Base-by-base conservation (phyloP, 2,329 filamentous ascomycete species). In the Colletotrichum endophyticum region DNA sequence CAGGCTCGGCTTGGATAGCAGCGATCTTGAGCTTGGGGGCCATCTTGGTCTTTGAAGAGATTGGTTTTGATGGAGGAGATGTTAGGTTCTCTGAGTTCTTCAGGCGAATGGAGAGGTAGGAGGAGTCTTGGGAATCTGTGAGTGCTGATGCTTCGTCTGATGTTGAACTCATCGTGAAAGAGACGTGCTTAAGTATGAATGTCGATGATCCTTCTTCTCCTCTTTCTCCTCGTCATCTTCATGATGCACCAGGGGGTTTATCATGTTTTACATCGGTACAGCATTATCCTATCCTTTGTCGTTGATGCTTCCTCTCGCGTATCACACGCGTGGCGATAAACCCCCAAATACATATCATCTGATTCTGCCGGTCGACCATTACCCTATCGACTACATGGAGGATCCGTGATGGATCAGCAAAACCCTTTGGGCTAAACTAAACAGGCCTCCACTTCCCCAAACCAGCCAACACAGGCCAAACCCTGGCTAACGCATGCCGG, bases 1-100 rank as follows among this genome's bases (percentile, higher is more conserved):
- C 79, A 12, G 80, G 80, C 34, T 81, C 80, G 30, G 80, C 79
- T 53, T 81, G 80, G 25, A 81, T 78, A 22, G 79, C 80, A 6
- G 80, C 80, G 28, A 81, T 68, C 70, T 81, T 81, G 69, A 80
- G 71, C 39, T 73, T 70, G n/a, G 71, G 30, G 28, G 71, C 71
- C 71, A 73, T 73, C 36, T 15, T 25, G 6, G 11, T 25, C 67
- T 66, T 49, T 16, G 64, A 30, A 19, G 28, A 56, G 22, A 9
- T 25, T 19, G 12, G 4, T 8, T 19, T 25, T 22, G 32, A 15
- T 5, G 16, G 9, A 34, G 59, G 44, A 53, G 44, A 6, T 22
- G 44, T n/a, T 53, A 53, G 44, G 44, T 22, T 36, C 7, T 30
- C 56, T 53, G 56, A 27, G 13, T 28, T 59, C 30, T 57, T 56